Conservation (phyloP, 2,329 filamentous ascomycete species). For the Fusarium scirpi region DNA sequence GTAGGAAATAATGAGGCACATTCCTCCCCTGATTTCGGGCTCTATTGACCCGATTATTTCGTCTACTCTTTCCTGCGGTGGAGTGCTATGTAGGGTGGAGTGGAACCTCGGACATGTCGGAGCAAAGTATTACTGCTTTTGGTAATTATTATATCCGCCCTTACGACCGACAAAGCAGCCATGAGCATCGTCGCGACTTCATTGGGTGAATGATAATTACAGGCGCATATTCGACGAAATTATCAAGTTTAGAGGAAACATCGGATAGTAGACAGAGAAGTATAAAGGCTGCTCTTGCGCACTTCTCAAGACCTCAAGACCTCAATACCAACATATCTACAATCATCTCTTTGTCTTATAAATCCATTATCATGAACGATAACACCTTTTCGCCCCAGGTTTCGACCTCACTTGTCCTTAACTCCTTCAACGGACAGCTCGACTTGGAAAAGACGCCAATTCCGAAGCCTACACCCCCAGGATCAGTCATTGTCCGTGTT, state of each 20-base stretch:
- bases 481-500: constrained; percentile 29
- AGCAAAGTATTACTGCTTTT: constrained; percentile 15
- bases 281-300: not conserved
- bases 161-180: not conserved
- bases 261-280: not conserved
- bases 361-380: not conserved
- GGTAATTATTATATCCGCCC: constrained; percentile 20
- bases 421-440: constrained; percentile 26
- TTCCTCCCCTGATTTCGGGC: too few species aligned
- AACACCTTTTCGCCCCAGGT: not conserved
- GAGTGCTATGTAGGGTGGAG: too few species aligned
- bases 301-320: not conserved
- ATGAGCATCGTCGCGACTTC: too few species aligned
- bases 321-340: not conserved
- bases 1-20: not conserved
- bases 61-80: not conserved
- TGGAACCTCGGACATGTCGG: constrained; percentile 18
- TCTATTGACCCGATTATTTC: not conserved
- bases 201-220: not conserved
- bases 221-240: not conserved
- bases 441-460: constrained; percentile 1
- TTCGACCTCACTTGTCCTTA: constrained; percentile 17
- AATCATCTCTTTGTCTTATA: not conserved
- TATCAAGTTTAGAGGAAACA: rapidly evolving
- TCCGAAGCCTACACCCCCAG: not conserved